Percentiles rank a stretch among this genome's conserved stretches.
phyloP scores from a whole-genome alignment of 2,329 filamentous ascomycete genomes.

The Fusarium sp. region DNA sequence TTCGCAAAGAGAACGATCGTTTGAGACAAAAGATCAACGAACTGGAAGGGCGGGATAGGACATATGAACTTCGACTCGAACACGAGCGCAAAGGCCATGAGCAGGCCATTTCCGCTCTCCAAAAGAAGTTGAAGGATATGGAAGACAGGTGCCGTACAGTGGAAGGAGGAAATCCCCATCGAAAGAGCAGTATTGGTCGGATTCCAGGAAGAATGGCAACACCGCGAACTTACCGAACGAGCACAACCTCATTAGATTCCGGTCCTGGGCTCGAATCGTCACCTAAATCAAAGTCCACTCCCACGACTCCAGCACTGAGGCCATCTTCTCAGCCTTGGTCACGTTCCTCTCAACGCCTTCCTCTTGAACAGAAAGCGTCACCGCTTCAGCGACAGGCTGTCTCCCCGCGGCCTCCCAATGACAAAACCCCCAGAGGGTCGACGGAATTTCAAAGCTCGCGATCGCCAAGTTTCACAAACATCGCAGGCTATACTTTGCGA shows the following conservation, averaged over 20 bases:
- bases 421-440: conserved; percentile 15
- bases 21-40: conserved; percentile 50
- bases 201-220: conserved; percentile 27
- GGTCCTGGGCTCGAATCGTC: conserved; percentile 32
- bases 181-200: conserved; percentile 37
- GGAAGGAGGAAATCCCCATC: conserved; percentile 44
- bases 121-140: conserved; percentile 52
- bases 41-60: conserved; percentile 54
- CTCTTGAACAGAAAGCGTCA: conserved; percentile 14
- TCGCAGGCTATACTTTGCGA: conserved; percentile 47
- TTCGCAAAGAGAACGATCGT: conserved; percentile 50
- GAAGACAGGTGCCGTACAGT: conserved; percentile 47
- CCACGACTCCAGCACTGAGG: conserved; percentile 37
- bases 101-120: conserved; percentile 49
- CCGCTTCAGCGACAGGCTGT: conserved; percentile 22
- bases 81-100: conserved; percentile 52
- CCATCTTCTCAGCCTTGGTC: conserved; percentile 30
- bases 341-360: conserved; percentile 34
- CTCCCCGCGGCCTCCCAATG: conserved; percentile 16
- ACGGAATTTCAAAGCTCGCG: conserved; percentile 35
- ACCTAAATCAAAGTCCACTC: conserved; percentile 42
- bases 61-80: conserved; percentile 53
- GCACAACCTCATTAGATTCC: conserved; percentile 27
- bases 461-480: conserved; percentile 44
- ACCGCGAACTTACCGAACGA: conserved; percentile 35